Base-by-base conservation (phyloP, 179 eudicot species). In the Nepenthes alata region DNA sequence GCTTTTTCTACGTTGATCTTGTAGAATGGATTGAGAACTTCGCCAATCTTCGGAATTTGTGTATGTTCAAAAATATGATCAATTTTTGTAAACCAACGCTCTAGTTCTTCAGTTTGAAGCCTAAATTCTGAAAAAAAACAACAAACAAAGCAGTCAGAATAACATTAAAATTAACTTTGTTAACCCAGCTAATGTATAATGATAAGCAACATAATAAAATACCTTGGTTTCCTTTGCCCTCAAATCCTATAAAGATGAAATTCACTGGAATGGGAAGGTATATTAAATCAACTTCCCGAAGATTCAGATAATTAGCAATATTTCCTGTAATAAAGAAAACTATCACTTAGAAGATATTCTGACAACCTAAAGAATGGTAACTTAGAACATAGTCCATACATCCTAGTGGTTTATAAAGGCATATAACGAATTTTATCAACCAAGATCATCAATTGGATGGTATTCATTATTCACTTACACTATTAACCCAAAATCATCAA, bases 41-140 rank as follows among this genome's bases (percentile, higher is more conserved):
- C 96, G 53, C 85, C 89, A 67, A 83, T 80, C 66, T 73, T 78
- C n/a, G 96, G 91, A 61, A 86, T 70, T 65, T 95, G 81, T 5
- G 96, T 82, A 58, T 88, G 98, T 59, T 88, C 87, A 82, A 91
- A 91, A 16, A 91, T 81, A 70, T 91, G 98, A 80, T 91, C 98
- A 74, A 91, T 91, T 66, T 91, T 86, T 15, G 85, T 82, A 78
- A 91, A 91, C 98, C 98, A 91, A 59, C 89, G 95, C 78, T 91
- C 96, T 35, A 91, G 78, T 74, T 91, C 98, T 77, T 88, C 88
- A 63, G 87, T 70, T 71, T 81, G 76, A 57, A 91, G 80, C 75
- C 73, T 81, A 73, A 91, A 91, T 60, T 72, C 98, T 91, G 76
- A 66, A 74, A 57, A 51, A 11, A 59, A 68, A 55, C 12, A 63